Evolutionary conservation across 2,329 filamentous ascomycete genomes (phyloP), one percentile per base, ranked within the genome.

Genomic region (Teratosphaeriaceae sp.): DNA sequence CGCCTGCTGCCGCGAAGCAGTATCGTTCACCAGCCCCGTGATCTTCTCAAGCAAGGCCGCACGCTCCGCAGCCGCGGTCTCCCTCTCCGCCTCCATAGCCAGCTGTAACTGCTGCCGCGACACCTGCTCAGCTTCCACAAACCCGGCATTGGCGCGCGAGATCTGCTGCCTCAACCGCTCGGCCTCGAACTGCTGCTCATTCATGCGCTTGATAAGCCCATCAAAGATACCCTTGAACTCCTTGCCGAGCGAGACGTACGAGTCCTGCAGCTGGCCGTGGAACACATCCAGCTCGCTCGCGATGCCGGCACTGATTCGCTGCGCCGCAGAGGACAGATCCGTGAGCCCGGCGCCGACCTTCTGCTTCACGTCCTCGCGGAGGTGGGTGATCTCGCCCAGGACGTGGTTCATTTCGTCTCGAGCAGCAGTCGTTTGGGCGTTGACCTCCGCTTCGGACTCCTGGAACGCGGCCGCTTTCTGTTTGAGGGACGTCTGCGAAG

Each of bases 211-310:
- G 38, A 86, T 73, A 38, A 96, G 73, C 11, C 85, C 82, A 51
- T 95, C 88, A 53, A 97, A 95, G 19, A 90, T 78, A 4, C 71
- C 69, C 61, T 90, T 94, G 69, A 95, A 88, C 53, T 97, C 88
- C 46, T 82, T 82, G 7, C 88, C 88, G 2, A 97, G 75, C 1
- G 79, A 76, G 52, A 82, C 84, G 63, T 95, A 96, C 0, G 90
- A 96, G 11, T 78, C 69, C 56, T 94, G 88, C 22, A 97, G 76
- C 71, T 90, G 81, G 38, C 73, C 78, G 62, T 96, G 88, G 57
- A 97, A 94, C n/a, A 77, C 75, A 23, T 80, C 78, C 47, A 98
- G 76, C 64, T 97, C 90, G 45, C 78, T 83, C 46, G 95, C 78
- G 37, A 97, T 89, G 55, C 94, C 90, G 11, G 83, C 85, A 0